Evolutionary conservation across 208 protist species (phyloP).

Genomic region (Wallacemonas sp.): DNA sequence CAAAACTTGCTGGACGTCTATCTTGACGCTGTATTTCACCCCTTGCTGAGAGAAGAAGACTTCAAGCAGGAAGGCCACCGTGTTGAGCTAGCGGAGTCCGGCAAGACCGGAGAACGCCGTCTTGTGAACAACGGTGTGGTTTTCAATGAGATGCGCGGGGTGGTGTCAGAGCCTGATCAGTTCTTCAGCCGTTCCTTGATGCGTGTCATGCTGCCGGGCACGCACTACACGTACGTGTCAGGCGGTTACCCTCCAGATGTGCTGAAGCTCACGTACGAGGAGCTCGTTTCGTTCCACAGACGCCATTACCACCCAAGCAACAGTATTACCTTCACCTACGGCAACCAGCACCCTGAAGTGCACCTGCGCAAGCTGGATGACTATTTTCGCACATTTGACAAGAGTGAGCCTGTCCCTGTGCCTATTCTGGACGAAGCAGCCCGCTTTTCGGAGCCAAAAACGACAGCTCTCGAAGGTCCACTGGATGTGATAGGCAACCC

Average conservation of each 20-base stretch:
- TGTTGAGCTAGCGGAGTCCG: conserved; percentile 52
- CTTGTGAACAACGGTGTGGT: conserved; percentile 92
- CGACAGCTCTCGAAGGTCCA: conserved; percentile 67
- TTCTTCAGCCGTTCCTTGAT: conserved; percentile 76
- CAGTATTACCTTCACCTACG: conserved; percentile 91
- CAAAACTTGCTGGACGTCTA: conserved; percentile 93
- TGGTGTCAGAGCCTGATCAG: conserved; percentile 82
- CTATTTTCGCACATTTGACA: conserved; percentile 65
- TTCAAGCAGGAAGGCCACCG: conserved; percentile 93
- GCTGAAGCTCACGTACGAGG: conserved; percentile 81
- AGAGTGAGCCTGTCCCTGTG: conserved; percentile 38
- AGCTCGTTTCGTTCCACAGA: conserved; percentile 87
- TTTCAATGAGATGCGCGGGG: conserved; percentile 95
- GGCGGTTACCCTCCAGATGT: conserved; percentile 91
- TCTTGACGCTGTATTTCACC: conserved; percentile 92
- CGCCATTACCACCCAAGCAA: conserved; percentile 93
- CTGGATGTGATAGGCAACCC: conserved; percentile 82
- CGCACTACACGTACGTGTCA: conserved; percentile 88
- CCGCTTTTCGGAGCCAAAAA: conserved; percentile 48
- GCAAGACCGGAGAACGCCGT: conserved; percentile 17
- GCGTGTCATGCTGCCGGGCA: conserved; percentile 78
- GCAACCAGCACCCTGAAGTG: conserved; percentile 64
- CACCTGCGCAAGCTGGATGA: conserved; percentile 71
- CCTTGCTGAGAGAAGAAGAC: conserved; percentile 87
- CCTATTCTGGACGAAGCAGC: conserved; percentile 52